phyloP scores from a whole-genome alignment of 2,329 filamentous ascomycete genomes.

The Hirsutella rhossiliensis region DNA sequence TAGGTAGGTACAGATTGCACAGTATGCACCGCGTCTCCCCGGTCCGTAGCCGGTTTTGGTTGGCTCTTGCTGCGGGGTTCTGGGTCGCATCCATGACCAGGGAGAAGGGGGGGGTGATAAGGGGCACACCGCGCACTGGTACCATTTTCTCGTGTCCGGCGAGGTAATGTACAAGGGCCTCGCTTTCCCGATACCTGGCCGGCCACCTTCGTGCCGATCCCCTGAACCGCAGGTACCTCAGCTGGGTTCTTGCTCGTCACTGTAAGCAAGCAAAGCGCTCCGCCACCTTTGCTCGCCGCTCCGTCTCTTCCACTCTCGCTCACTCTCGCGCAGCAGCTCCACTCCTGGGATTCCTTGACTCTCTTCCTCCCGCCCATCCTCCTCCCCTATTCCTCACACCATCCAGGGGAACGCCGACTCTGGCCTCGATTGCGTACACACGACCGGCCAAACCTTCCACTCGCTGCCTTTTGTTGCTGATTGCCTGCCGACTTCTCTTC shows the following conservation, averaged over 20 bases:
- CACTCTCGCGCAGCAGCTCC: not conserved
- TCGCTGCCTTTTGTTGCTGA: not conserved
- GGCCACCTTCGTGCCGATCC: no score
- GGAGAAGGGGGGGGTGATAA: not conserved
- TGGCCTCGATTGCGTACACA: not conserved
- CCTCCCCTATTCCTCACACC: not conserved
- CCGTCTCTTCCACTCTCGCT: not conserved
- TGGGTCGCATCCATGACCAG: not conserved
- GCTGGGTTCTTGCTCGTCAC: not conserved
- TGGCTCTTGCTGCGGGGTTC: not conserved
- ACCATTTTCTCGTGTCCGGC: no score
- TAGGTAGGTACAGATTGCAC: not conserved
- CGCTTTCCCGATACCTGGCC: no score
- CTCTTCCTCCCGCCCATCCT: not conserved
- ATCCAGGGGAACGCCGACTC: not conserved
- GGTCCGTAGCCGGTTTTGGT: not conserved
- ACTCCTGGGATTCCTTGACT: not conserved
- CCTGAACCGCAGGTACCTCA: not conserved
- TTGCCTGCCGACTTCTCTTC: not conserved
- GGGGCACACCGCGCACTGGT: no score
- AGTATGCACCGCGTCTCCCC: not conserved
- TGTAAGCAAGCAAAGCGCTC: not conserved
- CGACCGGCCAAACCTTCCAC: not conserved
- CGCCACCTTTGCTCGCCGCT: slow-evolving; percentile 1
- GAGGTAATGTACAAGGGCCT: no score